Evolutionary conservation across 140 eudicot genomes (phyloP).

Genomic region (Anethum foeniculum): DNA sequence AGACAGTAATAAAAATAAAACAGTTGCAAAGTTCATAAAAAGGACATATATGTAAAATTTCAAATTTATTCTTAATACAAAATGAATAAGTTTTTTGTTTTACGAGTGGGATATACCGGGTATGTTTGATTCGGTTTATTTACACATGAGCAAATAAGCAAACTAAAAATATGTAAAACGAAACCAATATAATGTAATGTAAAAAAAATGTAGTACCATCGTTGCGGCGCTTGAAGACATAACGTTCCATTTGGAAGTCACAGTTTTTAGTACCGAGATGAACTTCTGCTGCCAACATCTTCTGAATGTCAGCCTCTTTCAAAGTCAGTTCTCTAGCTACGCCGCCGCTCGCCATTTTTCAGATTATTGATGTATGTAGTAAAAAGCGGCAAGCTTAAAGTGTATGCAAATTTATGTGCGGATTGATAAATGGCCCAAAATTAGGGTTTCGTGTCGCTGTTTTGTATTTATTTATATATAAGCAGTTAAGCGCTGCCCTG

Average conservation of each 20-base stretch:
- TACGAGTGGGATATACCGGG: too few species aligned
- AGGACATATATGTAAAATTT: too few species aligned
- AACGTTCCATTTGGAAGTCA: constrained; percentile 82
- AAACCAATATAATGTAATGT: not conserved
- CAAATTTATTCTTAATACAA: too few species aligned
- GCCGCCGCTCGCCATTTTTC: constrained; percentile 1
- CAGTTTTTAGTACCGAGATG: constrained; percentile 84
- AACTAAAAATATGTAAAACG: too few species aligned
- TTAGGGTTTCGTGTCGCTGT: not conserved
- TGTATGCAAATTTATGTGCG: too few species aligned
- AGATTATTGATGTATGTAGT: not conserved
- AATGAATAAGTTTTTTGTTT: too few species aligned
- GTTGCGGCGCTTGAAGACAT: constrained; percentile 71
- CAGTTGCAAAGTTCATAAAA: too few species aligned
- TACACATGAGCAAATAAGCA: too few species aligned
- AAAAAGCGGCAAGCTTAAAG: not conserved
- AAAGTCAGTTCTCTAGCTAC: not conserved
- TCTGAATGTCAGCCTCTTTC: constrained; percentile 25
- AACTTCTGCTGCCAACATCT: constrained; percentile 74
- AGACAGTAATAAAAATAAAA: too few species aligned
- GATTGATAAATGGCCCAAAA: not conserved
- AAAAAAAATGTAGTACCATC: constrained; percentile 30
- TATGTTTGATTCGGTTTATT: too few species aligned
- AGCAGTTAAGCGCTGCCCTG: too few species aligned
- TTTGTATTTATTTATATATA: not conserved